These are phyloP conservation scores for Eucalyptus leucophloia DNA, from an alignment of 345 rosid species.

Conservation along the genomic window DNA sequence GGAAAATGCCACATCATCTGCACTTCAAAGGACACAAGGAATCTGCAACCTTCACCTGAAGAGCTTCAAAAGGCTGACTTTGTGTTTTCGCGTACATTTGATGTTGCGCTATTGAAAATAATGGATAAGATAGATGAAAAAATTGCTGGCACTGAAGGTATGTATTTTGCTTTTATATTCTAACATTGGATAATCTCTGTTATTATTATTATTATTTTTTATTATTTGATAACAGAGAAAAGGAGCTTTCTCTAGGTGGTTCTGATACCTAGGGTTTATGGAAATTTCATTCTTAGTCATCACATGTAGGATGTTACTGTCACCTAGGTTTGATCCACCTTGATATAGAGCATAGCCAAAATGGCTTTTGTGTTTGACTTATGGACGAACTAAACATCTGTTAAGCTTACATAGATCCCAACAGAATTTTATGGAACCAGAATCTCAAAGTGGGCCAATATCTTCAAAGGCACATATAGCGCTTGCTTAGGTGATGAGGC, in stretches of 20 bases:
- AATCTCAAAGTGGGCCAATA: not conserved
- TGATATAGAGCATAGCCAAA: not conserved
- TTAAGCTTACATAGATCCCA: not conserved
- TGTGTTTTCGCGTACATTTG: conserved; percentile 60
- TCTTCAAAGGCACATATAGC: not conserved
- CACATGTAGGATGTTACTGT: not conserved
- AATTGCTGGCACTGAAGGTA: conserved; percentile 68
- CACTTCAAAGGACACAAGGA: conserved; percentile 63
- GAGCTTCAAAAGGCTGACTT: conserved; percentile 48
- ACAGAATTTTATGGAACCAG: not conserved
- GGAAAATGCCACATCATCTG: conserved; percentile 92
- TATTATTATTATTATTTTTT: not conserved
- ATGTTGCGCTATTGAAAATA: conserved; percentile 35
- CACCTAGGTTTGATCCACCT: not conserved
- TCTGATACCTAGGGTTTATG: not conserved
- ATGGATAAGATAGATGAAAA: conserved; percentile 45
- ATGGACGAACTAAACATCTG: not conserved
- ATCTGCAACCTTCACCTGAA: conserved; percentile 45
- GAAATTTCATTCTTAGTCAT: not conserved
- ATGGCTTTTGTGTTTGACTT: not conserved
- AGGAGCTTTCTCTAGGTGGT: not conserved
- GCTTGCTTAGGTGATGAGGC: not conserved
- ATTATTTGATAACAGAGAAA: not conserved
- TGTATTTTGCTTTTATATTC: not conserved
- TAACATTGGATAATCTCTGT: not conserved